These are phyloP conservation scores for Boletus tylopilopsis DNA, from an alignment of 768 basidiomycete genomes.

Conservation along the genomic window DNA sequence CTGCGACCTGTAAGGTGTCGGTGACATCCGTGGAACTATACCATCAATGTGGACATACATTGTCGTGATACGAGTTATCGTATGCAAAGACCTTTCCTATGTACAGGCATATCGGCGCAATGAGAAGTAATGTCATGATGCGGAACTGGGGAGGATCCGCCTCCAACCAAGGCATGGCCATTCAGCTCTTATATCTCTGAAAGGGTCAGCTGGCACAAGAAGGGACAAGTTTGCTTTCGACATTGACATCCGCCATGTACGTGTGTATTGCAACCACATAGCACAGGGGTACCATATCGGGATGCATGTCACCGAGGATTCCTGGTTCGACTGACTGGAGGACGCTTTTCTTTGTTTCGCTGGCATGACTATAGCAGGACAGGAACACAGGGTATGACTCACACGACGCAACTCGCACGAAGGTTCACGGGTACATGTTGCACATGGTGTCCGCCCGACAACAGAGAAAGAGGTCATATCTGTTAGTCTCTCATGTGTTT, in stretches of 20 bases:
- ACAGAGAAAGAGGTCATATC: not conserved
- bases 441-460: slow-evolving; percentile 15
- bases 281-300: slow-evolving; percentile 11
- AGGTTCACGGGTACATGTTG: slow-evolving; percentile 11
- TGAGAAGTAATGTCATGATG: slow-evolving; percentile 10
- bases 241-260: slow-evolving; percentile 10
- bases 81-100: slow-evolving; percentile 37
- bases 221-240: not conserved
- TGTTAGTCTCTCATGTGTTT: slow-evolving; percentile 4
- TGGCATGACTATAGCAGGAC: slow-evolving; percentile 8
- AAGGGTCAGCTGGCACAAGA: not conserved
- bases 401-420: not conserved
- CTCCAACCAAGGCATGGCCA: not conserved
- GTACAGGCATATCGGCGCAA: slow-evolving; percentile 4
- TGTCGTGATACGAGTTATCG: slow-evolving; percentile 58
- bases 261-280: not conserved
- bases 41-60: slow-evolving; percentile 38
- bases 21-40: not conserved
- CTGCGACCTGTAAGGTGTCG: slow-evolving; percentile 42
- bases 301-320: slow-evolving; percentile 5
- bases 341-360: slow-evolving; percentile 2
- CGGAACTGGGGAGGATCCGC: not conserved
- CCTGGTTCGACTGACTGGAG: slow-evolving; percentile 3
- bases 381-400: not conserved
- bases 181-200: slow-evolving; percentile 18